phyloP scores from a whole-genome alignment of 1,284 basidiomycete genomes.

The Coniferiporia weirii region DNA sequence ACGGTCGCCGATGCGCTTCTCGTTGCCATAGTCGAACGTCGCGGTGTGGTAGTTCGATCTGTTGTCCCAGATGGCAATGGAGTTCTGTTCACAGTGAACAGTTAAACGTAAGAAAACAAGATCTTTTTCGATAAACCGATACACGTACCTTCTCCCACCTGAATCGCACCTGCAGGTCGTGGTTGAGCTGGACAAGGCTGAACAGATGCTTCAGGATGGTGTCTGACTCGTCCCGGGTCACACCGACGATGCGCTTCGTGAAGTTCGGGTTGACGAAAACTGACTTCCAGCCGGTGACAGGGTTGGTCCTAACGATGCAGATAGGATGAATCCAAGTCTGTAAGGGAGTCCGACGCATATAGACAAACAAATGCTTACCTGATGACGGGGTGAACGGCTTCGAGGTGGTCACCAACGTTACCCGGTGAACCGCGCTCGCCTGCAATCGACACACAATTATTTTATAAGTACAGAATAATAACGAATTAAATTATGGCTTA shows the following conservation, averaged over 20 bases:
- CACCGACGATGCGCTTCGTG: conserved; percentile 57
- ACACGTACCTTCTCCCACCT: conserved; percentile 30
- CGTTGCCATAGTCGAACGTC: conserved; percentile 46
- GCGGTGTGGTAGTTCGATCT: conserved; percentile 47
- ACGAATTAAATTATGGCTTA: conserved; percentile 31
- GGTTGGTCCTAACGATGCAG: conserved; percentile 36
- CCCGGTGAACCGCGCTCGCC: conserved; percentile 49
- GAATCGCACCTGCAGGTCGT: conserved; percentile 58
- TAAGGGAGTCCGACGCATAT: conserved; percentile 28
- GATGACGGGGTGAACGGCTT: conserved; percentile 47
- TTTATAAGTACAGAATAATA: background rate
- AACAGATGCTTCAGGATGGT: conserved; percentile 42
- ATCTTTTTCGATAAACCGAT: background rate
- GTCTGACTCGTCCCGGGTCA: conserved; percentile 55
- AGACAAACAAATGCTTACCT: conserved; percentile 28
- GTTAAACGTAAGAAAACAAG: background rate
- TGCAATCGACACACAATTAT: conserved; percentile 25
- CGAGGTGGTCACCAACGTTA: conserved; percentile 52
- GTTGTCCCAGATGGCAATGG: conserved; percentile 55
- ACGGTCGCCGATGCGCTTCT: conserved; percentile 48
- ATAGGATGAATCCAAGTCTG: too few relatives aligned
- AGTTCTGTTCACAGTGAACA: conserved; percentile 31
- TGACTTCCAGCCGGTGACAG: conserved; percentile 63
- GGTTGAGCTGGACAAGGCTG: conserved; percentile 48
- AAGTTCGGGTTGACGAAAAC: conserved; percentile 64